Percentiles rank a stretch among this genome's conserved stretches.
These are phyloP conservation scores for Xylariaceae sp. DNA, from an alignment of 2,329 filamentous ascomycete species.

Conservation along the genomic window DNA sequence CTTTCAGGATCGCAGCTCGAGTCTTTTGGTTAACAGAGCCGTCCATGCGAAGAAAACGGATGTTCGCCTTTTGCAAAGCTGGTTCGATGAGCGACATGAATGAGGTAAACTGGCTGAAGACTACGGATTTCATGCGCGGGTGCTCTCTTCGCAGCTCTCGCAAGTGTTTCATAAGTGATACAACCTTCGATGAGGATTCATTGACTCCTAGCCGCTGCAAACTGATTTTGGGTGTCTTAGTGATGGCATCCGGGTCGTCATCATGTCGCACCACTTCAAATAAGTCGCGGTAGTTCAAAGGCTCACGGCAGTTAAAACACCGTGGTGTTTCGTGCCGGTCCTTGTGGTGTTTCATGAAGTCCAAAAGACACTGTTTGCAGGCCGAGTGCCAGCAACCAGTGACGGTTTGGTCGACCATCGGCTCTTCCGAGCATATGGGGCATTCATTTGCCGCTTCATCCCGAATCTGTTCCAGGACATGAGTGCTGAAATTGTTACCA, in stretches of 20 bases:
- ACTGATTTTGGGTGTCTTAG: slow-evolving; percentile 52
- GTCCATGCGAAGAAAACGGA: slow-evolving; percentile 84
- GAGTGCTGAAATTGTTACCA: slow-evolving; percentile 73
- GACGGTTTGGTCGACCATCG: slow-evolving; percentile 91
- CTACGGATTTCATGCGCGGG: slow-evolving; percentile 77
- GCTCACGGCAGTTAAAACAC: slow-evolving; percentile 88
- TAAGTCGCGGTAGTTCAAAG: slow-evolving; percentile 77
- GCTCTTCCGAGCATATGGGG: slow-evolving; percentile 91
- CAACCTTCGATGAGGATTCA: slow-evolving; percentile 84
- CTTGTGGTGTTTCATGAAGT: slow-evolving; percentile 84
- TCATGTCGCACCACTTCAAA: slow-evolving; percentile 90
- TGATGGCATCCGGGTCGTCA: slow-evolving; percentile 34
- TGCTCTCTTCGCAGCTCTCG: slow-evolving; percentile 63
- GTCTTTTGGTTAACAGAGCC: slow-evolving; percentile 85
- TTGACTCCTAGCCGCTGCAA: slow-evolving; percentile 59
- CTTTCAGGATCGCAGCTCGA: slow-evolving; percentile 71
- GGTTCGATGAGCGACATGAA: slow-evolving; percentile 90
- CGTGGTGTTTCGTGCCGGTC: slow-evolving; percentile 72
- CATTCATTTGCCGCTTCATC: slow-evolving; percentile 87
- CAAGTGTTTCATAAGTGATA: slow-evolving; percentile 73
- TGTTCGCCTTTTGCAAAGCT: slow-evolving; percentile 67
- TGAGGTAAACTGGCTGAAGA: slow-evolving; percentile 97
- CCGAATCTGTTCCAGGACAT: slow-evolving; percentile 87
- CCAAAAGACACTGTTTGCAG: slow-evolving; percentile 87
- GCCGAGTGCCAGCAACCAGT: slow-evolving; percentile 98